Conservation (phyloP, 306 rosid genomes). For the Quillaja saponaria region DNA sequence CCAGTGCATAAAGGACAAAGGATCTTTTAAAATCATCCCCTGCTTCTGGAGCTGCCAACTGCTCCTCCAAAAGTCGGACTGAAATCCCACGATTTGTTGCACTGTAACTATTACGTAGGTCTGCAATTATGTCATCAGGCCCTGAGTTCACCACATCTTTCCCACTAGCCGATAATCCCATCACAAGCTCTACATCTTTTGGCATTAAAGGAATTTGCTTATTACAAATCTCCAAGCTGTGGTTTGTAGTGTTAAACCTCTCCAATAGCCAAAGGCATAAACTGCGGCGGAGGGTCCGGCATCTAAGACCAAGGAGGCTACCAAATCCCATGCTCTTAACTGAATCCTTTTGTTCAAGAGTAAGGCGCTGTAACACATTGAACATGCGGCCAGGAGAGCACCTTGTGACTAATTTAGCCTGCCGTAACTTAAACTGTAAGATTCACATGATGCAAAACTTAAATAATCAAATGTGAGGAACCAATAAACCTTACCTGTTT, state of each 20-base stretch:
- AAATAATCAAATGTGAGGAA: neutral
- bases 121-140: constrained; percentile 39
- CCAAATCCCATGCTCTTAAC: constrained; percentile 47
- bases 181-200: too few species aligned
- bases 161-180: too few species aligned
- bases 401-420: constrained; percentile 42
- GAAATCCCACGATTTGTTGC: constrained; percentile 47
- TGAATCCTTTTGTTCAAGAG: constrained; percentile 41
- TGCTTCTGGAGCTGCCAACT: constrained; percentile 40
- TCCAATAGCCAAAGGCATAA: constrained; percentile 51
- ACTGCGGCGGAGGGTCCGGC: constrained; percentile 44
- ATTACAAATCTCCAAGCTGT: too few species aligned
- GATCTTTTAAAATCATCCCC: constrained; percentile 49
- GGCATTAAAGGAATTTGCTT: too few species aligned
- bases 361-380: constrained; percentile 40
- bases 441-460: constrained; percentile 20
- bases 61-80: constrained; percentile 40
- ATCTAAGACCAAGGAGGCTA: constrained; percentile 43
- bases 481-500: constrained; percentile 35
- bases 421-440: constrained; percentile 19
- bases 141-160: constrained; percentile 51
- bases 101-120: constrained; percentile 36
- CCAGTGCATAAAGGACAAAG: constrained; percentile 43
- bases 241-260: constrained; percentile 44
- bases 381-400: constrained; percentile 49